Evolutionary conservation across 495 filamentous ascomycete genomes (phyloP).

Genomic region (Penicillium cinerascens): DNA sequence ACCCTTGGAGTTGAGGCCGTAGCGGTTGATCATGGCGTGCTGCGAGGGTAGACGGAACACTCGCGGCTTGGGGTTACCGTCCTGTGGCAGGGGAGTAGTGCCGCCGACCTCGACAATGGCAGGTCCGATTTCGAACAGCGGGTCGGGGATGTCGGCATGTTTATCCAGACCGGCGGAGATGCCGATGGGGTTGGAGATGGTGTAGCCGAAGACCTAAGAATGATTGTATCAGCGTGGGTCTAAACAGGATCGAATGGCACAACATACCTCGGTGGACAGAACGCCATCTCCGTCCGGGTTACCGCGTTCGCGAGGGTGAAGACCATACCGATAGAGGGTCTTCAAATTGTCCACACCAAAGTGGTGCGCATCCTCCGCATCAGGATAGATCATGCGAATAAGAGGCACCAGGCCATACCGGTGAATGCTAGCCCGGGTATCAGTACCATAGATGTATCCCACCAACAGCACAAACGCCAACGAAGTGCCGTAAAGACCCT

Average conservation of each 20-base stretch:
- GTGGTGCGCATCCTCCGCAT: slow-evolving; percentile 91
- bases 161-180: slow-evolving; percentile 95
- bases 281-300: slow-evolving; percentile 48
- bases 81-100: slow-evolving; percentile 78
- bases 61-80: slow-evolving; percentile 79
- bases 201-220: slow-evolving; percentile 68
- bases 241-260: background rate
- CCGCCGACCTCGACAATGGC: slow-evolving; percentile 89
- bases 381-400: slow-evolving; percentile 66
- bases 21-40: slow-evolving; percentile 88
- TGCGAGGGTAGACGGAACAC: slow-evolving; percentile 82
- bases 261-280: slow-evolving; percentile 48
- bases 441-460: slow-evolving; percentile 77
- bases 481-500: slow-evolving; percentile 53
- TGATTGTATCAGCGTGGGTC: slow-evolving; percentile 3
- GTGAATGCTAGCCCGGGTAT: slow-evolving; percentile 85
- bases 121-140: slow-evolving; percentile 76
- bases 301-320: slow-evolving; percentile 73
- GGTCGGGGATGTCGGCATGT: slow-evolving; percentile 78
- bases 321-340: slow-evolving; percentile 49
- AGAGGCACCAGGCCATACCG: slow-evolving; percentile 72
- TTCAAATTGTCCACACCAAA: slow-evolving; percentile 62
- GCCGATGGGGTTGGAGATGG: slow-evolving; percentile 77
- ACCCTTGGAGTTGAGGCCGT: slow-evolving; percentile 83
- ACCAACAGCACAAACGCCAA: slow-evolving; percentile 48